Percentiles rank a stretch among this genome's conserved stretches.
Evolutionary conservation across 2,329 filamentous ascomycete genomes (phyloP).

Genomic region (Epichloe baconii): DNA sequence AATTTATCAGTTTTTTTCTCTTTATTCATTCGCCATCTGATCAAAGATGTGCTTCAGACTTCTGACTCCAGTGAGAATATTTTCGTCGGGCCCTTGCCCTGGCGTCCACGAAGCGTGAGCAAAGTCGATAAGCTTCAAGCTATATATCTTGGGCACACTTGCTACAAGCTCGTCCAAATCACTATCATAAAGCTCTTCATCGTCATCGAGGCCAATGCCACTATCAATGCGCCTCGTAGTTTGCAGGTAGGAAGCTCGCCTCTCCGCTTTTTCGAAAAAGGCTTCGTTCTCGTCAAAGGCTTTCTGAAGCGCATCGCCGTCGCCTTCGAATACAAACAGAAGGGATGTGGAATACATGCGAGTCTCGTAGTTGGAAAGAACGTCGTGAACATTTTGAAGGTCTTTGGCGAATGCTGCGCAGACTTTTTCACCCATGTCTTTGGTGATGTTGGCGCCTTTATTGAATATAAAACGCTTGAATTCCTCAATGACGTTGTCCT

Average conservation of each 20-base stretch:
- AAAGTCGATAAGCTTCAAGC: conserved; percentile 89
- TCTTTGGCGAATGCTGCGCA: conserved; percentile 41
- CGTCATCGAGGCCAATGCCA: conserved; percentile 36
- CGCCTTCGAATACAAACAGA: conserved; percentile 52
- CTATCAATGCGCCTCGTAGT: conserved; percentile 39
- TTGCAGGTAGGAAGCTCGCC: conserved; percentile 12
- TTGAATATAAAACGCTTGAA: conserved; percentile 48
- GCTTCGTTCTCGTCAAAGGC: conserved; percentile 42
- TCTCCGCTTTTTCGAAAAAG: conserved; percentile 37
- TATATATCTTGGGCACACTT: conserved; percentile 52
- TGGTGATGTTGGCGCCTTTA: conserved; percentile 41
- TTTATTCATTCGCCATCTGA: conserved; percentile 35
- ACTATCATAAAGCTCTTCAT: conserved; percentile 23
- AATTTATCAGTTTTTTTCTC: background rate
- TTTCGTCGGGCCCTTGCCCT: conserved; percentile 75
- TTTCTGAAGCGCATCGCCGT: conserved; percentile 38
- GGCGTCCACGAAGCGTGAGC: conserved; percentile 80
- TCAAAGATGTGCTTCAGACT: conserved; percentile 60
- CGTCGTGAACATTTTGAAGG: conserved; percentile 36
- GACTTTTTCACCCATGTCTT: conserved; percentile 42
- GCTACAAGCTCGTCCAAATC: conserved; percentile 35
- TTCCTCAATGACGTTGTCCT: conserved; percentile 39
- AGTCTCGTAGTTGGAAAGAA: conserved; percentile 42
- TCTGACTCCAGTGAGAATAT: conserved; percentile 60
- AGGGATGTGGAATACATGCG: conserved; percentile 52